Evolutionary conservation across 192 early-diverging fungal genomes (phyloP).

Genomic region (Rhizophagus clarus): DNA sequence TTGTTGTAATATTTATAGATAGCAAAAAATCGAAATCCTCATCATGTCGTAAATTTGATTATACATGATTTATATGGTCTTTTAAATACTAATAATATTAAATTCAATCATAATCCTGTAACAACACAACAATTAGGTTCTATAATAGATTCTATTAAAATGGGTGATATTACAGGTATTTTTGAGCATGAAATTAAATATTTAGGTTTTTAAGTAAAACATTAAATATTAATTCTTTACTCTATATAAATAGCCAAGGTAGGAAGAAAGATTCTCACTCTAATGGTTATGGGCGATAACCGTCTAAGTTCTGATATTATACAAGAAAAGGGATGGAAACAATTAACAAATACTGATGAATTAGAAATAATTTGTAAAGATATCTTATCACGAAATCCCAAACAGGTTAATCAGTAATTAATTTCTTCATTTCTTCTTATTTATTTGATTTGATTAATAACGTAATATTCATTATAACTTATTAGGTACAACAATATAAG

Average conservation of each 20-base stretch:
- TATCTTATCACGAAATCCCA: constrained; percentile 44
- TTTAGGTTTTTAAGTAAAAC: no score
- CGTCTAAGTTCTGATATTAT: constrained; percentile 59
- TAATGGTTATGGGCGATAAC: constrained; percentile 67
- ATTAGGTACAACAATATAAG: constrained; percentile 61
- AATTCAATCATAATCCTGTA: constrained; percentile 55
- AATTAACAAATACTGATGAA: constrained; percentile 47
- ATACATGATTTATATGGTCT: constrained; percentile 63
- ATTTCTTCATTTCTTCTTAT: background rate
- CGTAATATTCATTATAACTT: constrained; percentile 16
- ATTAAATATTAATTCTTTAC: background rate
- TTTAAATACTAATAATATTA: constrained; percentile 46
- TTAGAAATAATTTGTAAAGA: constrained; percentile 50
- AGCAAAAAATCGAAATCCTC: constrained; percentile 38
- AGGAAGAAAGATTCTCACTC: constrained; percentile 70
- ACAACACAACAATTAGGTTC: constrained; percentile 56
- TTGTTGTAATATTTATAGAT: constrained; percentile 10
- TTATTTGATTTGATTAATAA: background rate
- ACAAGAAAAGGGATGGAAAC: constrained; percentile 60
- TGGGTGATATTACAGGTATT: constrained; percentile 57
- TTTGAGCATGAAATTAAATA: background rate
- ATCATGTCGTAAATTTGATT: constrained; percentile 58
- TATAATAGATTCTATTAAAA: constrained; percentile 64
- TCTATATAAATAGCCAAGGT: constrained; percentile 42
- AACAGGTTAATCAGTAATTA: constrained; percentile 39